phyloP scores from a whole-genome alignment of 2,329 filamentous ascomycete genomes.

The Botrytis aclada region DNA sequence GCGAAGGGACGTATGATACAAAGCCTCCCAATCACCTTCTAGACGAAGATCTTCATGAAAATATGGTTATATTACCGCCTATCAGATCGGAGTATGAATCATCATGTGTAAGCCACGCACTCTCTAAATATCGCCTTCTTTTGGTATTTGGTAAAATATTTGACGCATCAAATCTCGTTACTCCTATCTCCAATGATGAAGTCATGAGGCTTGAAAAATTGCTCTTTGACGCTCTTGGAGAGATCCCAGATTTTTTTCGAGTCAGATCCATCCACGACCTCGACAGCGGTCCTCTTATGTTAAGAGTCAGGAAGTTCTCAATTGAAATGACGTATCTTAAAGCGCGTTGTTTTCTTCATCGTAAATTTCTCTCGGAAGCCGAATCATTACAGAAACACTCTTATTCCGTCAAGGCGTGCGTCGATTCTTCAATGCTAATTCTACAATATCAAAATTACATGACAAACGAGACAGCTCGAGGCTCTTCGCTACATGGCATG shows the following conservation, averaged over 20 bases:
- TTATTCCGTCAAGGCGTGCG: slow-evolving; percentile 52
- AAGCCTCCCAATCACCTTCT: slow-evolving; percentile 58
- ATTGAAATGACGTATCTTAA: slow-evolving; percentile 30
- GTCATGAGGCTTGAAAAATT: slow-evolving; percentile 48
- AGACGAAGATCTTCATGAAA: slow-evolving; percentile 62
- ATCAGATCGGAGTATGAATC: slow-evolving; percentile 53
- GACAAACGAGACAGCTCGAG: slow-evolving; percentile 20
- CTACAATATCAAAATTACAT: slow-evolving; percentile 45
- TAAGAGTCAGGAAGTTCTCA: slow-evolving; percentile 49
- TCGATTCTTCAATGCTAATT: slow-evolving; percentile 49
- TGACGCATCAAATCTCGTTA: slow-evolving; percentile 48
- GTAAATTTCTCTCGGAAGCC: slow-evolving; percentile 40
- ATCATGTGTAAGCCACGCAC: slow-evolving; percentile 53
- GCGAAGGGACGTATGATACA: slow-evolving; percentile 61
- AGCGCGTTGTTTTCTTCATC: slow-evolving; percentile 30
- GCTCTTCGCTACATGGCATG: slow-evolving; percentile 19
- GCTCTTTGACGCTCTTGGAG: slow-evolving; percentile 45
- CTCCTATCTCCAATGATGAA: slow-evolving; percentile 47
- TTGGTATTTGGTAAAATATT: slow-evolving; percentile 52
- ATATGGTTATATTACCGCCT: slow-evolving; percentile 53
- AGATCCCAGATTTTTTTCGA: slow-evolving; percentile 48
- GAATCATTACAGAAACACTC: slow-evolving; percentile 46
- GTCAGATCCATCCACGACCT: slow-evolving; percentile 47
- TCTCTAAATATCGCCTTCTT: slow-evolving; percentile 49
- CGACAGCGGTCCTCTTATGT: slow-evolving; percentile 45